Evolutionary conservation across 2,329 filamentous ascomycete genomes (phyloP).

Genomic region (Teratosphaeria nubilosa): DNA sequence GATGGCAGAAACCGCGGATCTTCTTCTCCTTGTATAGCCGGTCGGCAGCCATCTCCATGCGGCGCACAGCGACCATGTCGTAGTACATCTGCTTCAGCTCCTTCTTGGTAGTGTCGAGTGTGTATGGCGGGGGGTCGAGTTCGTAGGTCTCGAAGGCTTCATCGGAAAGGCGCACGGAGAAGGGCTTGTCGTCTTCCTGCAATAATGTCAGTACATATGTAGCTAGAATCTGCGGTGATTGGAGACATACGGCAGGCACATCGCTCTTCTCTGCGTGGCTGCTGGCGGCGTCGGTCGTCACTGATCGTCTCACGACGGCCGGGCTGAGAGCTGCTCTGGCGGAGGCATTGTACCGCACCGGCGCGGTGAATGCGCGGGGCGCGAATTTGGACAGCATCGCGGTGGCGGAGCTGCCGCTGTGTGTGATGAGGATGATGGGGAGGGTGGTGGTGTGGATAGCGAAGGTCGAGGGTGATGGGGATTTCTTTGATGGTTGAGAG

Average conservation of each 20-base stretch:
- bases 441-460: neutral
- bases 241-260: slow-evolving; percentile 52
- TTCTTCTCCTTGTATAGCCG: slow-evolving; percentile 99
- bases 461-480: neutral
- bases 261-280: slow-evolving; percentile 74
- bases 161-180: slow-evolving; percentile 85
- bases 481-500: neutral
- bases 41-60: slow-evolving; percentile 99
- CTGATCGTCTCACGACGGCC: slow-evolving; percentile 51
- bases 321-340: slow-evolving; percentile 22
- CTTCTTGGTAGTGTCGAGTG: slow-evolving; percentile 87
- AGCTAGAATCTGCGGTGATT: neutral
- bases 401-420: neutral
- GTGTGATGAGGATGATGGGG: neutral
- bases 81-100: slow-evolving; percentile 98
- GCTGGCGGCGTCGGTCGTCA: slow-evolving; percentile 92
- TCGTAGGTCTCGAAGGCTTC: slow-evolving; percentile 99
- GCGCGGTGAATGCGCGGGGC: slow-evolving; percentile 25
- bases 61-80: slow-evolving; percentile 89
- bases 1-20: slow-evolving; percentile 98
- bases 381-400: slow-evolving; percentile 28
- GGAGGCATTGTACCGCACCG: slow-evolving; percentile 18
- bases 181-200: slow-evolving; percentile 87
- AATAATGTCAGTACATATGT: neutral
- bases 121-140: slow-evolving; percentile 91